phyloP scores from a whole-genome alignment of 305 asterid species.

The Fraxinus ornus region DNA sequence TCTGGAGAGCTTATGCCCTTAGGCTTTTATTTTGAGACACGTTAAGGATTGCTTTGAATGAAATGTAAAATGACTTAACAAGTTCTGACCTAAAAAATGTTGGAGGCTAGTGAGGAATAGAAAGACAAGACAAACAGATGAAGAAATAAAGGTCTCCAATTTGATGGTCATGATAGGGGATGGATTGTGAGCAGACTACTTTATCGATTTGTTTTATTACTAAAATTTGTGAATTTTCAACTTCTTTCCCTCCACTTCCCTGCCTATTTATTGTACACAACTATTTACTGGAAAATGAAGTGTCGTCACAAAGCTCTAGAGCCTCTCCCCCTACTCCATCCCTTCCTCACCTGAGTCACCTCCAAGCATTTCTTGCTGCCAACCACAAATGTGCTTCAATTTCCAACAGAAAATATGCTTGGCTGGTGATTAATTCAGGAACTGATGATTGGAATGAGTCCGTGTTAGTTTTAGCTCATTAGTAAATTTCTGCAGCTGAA shows the following conservation, averaged over 20 bases:
- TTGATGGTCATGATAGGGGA: background rate
- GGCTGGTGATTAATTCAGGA: background rate
- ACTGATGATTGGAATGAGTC: background rate
- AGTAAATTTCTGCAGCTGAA: background rate
- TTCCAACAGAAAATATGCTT: background rate
- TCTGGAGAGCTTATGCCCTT: background rate
- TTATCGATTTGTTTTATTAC: background rate
- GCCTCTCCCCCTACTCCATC: background rate
- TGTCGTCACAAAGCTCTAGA: background rate
- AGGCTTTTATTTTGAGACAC: background rate
- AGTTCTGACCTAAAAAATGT: background rate
- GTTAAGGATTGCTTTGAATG: background rate
- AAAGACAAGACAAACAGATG: background rate
- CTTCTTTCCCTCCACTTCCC: background rate
- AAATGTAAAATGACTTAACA: background rate
- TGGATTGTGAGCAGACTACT: background rate
- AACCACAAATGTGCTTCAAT: background rate
- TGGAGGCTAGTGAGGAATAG: background rate
- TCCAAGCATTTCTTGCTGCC: background rate
- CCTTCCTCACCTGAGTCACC: constrained; percentile 8
- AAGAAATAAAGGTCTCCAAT: background rate
- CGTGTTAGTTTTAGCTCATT: background rate
- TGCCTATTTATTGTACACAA: background rate
- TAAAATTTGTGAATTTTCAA: background rate
- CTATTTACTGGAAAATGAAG: background rate